Evolutionary conservation across 2,329 filamentous ascomycete species (phyloP).

Genomic region (Exophiala aquamarina): DNA sequence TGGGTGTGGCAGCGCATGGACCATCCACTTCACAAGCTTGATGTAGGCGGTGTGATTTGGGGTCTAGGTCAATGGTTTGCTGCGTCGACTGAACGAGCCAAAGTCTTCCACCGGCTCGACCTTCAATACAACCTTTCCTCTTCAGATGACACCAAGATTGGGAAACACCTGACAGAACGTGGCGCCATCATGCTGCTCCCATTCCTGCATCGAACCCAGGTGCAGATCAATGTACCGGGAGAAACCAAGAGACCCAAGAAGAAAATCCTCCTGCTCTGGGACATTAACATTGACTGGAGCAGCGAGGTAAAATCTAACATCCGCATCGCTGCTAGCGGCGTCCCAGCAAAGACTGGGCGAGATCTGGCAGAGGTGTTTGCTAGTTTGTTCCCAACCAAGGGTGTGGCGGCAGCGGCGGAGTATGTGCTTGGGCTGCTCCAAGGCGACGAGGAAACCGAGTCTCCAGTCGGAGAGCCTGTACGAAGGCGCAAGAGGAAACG

Average conservation of each 20-base stretch:
- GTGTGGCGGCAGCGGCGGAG: conserved; percentile 18
- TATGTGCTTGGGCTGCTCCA: conserved; percentile 18
- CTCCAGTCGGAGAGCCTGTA: background rate
- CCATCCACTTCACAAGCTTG: conserved; percentile 18
- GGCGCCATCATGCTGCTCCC: conserved; percentile 14
- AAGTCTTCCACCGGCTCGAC: conserved; percentile 18
- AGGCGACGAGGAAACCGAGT: conserved; percentile 3
- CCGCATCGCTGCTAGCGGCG: conserved; percentile 17
- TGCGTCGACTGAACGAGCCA: conserved; percentile 24
- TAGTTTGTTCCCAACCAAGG: conserved; percentile 15
- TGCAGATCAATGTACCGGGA: conserved; percentile 3
- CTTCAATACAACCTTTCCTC: conserved; percentile 3
- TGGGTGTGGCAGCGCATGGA: conserved; percentile 24
- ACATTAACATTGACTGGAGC: conserved; percentile 25
- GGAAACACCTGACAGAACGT: background rate
- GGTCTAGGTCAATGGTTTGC: conserved; percentile 27
- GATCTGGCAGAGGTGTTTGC: conserved; percentile 20
- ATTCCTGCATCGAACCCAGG: conserved; percentile 18
- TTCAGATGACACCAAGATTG: background rate
- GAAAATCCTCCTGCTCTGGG: conserved; percentile 24
- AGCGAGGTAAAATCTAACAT: conserved; percentile 15
- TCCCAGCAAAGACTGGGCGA: conserved; percentile 13
- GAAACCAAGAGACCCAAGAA: conserved; percentile 6
- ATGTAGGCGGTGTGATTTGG: conserved; percentile 25
- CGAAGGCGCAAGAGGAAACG: background rate